Conservation (phyloP, 805 yeast species). For the Kodamaea fukazawae region DNA sequence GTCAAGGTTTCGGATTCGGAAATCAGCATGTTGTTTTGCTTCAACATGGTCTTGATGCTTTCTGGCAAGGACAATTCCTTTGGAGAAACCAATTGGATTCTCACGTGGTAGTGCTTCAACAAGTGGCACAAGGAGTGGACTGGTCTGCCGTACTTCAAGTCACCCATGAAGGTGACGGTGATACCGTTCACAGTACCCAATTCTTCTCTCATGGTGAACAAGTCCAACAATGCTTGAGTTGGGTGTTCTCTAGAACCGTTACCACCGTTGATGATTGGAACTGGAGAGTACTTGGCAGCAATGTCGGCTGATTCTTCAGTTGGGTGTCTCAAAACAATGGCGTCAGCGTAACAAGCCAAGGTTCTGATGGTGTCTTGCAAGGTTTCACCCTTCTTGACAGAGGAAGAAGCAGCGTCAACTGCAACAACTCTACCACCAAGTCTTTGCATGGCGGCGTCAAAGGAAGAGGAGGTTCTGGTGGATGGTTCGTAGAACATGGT, state of each 20-base stretch:
- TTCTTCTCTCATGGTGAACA: slow-evolving; percentile 98
- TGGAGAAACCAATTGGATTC: slow-evolving; percentile 90
- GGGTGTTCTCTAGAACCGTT: slow-evolving; percentile 98
- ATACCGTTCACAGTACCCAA: slow-evolving; percentile 97
- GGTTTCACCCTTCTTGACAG: slow-evolving; percentile 97
- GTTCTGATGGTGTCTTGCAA: slow-evolving; percentile 95
- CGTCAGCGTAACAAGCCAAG: slow-evolving; percentile 93
- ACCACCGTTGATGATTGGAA: slow-evolving; percentile 97
- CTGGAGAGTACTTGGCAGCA: slow-evolving; percentile 95
- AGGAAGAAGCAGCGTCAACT: slow-evolving; percentile 80
- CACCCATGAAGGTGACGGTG: slow-evolving; percentile 98
- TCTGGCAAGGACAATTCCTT: slow-evolving; percentile 82
- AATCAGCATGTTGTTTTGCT: slow-evolving; percentile 63
- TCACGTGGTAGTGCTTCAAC: slow-evolving; percentile 87
- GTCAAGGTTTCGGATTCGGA: slow-evolving; percentile 75
- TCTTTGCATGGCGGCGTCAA: slow-evolving; percentile 99
- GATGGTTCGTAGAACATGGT: slow-evolving; percentile 98
- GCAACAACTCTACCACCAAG: slow-evolving; percentile 96
- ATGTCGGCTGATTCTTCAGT: slow-evolving; percentile 85
- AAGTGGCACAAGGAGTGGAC: slow-evolving; percentile 93
- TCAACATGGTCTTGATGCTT: slow-evolving; percentile 64
- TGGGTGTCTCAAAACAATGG: slow-evolving; percentile 96
- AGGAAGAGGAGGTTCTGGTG: slow-evolving; percentile 93
- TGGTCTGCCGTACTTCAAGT: slow-evolving; percentile 96
- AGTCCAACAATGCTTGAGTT: slow-evolving; percentile 94